Evolutionary conservation across 2,329 filamentous ascomycete species (phyloP).

Genomic region (Alternaria consortialis): DNA sequence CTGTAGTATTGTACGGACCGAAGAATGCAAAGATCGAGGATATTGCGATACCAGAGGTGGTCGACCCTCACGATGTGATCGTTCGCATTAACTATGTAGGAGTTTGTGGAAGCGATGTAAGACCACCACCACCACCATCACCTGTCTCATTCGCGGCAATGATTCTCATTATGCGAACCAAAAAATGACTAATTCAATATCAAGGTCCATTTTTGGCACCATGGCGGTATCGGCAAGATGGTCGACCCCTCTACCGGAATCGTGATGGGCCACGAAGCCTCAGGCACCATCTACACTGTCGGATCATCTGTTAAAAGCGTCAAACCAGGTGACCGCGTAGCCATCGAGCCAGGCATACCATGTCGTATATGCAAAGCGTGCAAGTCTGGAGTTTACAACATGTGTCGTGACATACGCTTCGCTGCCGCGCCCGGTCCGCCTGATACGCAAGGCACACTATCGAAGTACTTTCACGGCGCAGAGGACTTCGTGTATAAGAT

Average conservation of each 20-base stretch:
- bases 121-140: not conserved
- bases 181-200: not conserved
- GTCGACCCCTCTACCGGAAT: conserved; percentile 81
- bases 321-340: conserved; percentile 85
- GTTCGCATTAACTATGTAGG: conserved; percentile 57
- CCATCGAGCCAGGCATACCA: conserved; percentile 90
- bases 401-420: conserved; percentile 85
- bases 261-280: conserved; percentile 92
- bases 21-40: conserved; percentile 52
- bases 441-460: conserved; percentile 69
- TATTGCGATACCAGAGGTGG: conserved; percentile 47
- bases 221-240: conserved; percentile 87
- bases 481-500: conserved; percentile 95
- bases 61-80: conserved; percentile 53
- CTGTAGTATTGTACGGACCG: conserved; percentile 54
- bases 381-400: conserved; percentile 89
- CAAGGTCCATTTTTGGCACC: conserved; percentile 90
- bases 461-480: conserved; percentile 89
- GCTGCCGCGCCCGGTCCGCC: conserved; percentile 87
- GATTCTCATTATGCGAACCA: no score
- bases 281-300: conserved; percentile 79
- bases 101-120: conserved; percentile 54
- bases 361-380: conserved; percentile 88
- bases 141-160: not conserved
- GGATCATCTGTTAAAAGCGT: conserved; percentile 79